phyloP scores from a whole-genome alignment of 2,329 filamentous ascomycete genomes.

The Ceratocystis smalleyi region DNA sequence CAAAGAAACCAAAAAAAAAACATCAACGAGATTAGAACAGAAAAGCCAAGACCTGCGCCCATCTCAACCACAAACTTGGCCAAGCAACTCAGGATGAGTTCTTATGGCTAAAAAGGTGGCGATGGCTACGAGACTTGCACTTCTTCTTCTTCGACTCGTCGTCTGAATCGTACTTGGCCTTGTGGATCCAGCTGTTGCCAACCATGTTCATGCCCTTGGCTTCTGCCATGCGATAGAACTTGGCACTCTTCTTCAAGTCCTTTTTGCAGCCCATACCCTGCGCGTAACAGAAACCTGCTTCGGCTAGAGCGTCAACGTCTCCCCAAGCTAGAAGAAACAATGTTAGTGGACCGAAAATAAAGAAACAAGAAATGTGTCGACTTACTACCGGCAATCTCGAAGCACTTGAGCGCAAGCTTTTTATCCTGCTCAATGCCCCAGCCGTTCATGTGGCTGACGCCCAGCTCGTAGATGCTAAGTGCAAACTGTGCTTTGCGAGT shows the following conservation, averaged over 20 bases:
- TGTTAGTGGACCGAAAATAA: slow-evolving; percentile 18
- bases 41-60: not conserved
- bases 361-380: slow-evolving; percentile 18
- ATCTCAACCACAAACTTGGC: not conserved
- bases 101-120: slow-evolving; percentile 52
- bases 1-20: not conserved
- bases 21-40: not conserved
- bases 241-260: slow-evolving; percentile 84
- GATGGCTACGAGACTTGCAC: slow-evolving; percentile 55
- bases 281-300: slow-evolving; percentile 92
- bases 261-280: slow-evolving; percentile 91
- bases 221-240: slow-evolving; percentile 79
- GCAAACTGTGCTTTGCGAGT: slow-evolving; percentile 86
- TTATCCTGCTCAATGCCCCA: slow-evolving; percentile 96
- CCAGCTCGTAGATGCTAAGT: slow-evolving; percentile 87
- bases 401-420: slow-evolving; percentile 71
- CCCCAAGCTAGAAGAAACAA: slow-evolving; percentile 52
- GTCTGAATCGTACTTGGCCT: slow-evolving; percentile 74
- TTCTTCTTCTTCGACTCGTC: slow-evolving; percentile 45
- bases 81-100: slow-evolving; percentile 18
- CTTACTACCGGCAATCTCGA: slow-evolving; percentile 82
- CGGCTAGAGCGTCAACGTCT: slow-evolving; percentile 81
- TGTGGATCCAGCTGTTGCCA: slow-evolving; percentile 98
- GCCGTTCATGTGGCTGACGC: slow-evolving; percentile 92
- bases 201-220: slow-evolving; percentile 93